These are phyloP conservation scores for Fusarium sambucinum DNA, from an alignment of 2,329 filamentous ascomycete species.

Conservation along the genomic window DNA sequence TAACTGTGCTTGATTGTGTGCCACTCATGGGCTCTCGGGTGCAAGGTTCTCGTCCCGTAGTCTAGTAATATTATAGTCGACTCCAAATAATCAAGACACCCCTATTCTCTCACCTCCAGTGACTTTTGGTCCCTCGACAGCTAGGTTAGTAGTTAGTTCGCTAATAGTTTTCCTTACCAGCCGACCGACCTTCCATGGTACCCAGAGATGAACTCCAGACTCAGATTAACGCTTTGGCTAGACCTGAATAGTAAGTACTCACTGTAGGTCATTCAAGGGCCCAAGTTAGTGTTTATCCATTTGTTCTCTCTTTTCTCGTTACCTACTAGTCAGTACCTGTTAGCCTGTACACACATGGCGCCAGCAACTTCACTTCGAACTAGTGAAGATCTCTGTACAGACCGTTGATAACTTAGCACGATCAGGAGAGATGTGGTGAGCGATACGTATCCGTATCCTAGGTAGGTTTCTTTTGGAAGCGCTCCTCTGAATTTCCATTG, in stretches of 20 bases:
- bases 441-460: slow-evolving; percentile 30
- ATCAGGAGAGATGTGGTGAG: not conserved
- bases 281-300: slow-evolving; percentile 14
- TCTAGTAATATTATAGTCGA: slow-evolving; percentile 8
- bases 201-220: slow-evolving; percentile 26
- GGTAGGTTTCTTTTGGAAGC: not conserved
- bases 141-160: not conserved
- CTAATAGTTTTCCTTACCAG: not conserved
- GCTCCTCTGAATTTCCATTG: not conserved
- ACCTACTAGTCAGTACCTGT: too few relatives aligned
- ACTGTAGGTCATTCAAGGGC: slow-evolving; percentile 17
- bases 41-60: slow-evolving; percentile 36
- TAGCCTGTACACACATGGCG: not conserved
- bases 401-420: not conserved
- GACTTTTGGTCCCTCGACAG: not conserved
- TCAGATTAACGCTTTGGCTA: slow-evolving; percentile 40
- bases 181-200: not conserved
- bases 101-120: slow-evolving; percentile 21
- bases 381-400: not conserved
- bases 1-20: slow-evolving; percentile 40
- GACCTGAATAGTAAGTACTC: slow-evolving; percentile 31
- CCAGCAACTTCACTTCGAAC: not conserved
- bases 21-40: slow-evolving; percentile 39
- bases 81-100: slow-evolving; percentile 25
- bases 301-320: slow-evolving; percentile 38